Conservation (phyloP, 2,329 filamentous ascomycete genomes). For the Monosporascus sp. region DNA sequence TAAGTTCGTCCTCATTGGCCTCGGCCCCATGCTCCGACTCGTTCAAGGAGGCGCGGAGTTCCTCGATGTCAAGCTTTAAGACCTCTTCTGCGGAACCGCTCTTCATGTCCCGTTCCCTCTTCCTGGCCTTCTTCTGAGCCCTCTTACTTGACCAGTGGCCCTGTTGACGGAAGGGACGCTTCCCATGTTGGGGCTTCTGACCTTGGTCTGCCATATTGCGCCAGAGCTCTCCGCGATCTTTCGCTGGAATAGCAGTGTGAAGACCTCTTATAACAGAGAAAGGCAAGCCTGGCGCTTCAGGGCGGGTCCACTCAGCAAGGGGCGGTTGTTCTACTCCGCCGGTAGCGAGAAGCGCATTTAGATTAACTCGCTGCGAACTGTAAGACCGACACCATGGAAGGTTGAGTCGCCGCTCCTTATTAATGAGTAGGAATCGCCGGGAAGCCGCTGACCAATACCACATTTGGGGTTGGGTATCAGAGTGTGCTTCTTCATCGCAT, state of each 20-base stretch:
- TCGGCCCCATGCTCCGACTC: conserved; percentile 24
- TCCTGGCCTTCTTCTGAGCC: conserved; percentile 45
- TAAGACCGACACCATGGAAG: neutral
- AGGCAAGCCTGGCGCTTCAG: too few relatives aligned
- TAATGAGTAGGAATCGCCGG: neutral
- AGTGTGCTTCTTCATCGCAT: too few relatives aligned
- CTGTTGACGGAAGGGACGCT: conserved; percentile 12
- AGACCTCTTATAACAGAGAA: neutral
- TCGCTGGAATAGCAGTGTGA: neutral
- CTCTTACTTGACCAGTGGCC: conserved; percentile 12
- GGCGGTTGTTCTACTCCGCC: too few relatives aligned
- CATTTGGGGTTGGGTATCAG: neutral
- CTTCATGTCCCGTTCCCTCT: conserved; percentile 54
- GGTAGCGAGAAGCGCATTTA: neutral
- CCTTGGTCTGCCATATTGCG: neutral
- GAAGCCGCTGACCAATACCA: neutral
- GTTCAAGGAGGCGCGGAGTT: conserved; percentile 41
- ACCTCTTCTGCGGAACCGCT: conserved; percentile 63
- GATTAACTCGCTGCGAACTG: neutral
- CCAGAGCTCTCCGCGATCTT: neutral
- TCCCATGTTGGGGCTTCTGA: conserved; percentile 7
- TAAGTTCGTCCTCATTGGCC: conserved; percentile 18
- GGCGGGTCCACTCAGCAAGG: too few relatives aligned
- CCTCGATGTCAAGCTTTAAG: conserved; percentile 56
- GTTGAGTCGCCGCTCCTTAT: neutral